Conservation (phyloP, 805 yeast genomes). For the Saturnispora halmiae region DNA sequence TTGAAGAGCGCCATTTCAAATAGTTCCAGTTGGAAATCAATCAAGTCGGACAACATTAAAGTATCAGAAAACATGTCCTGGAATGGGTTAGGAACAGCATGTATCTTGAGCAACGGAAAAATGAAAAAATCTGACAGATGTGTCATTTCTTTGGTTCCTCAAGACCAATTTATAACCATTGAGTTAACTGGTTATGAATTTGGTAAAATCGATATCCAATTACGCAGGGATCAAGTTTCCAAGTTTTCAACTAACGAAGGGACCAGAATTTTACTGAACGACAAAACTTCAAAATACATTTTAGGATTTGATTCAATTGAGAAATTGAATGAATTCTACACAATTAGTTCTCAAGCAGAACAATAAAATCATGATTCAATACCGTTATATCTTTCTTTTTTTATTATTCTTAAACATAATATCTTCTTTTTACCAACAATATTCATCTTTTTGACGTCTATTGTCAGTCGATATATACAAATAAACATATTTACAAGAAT, state of each 20-base stretch:
- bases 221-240: neutral
- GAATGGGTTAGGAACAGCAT: conserved; percentile 7
- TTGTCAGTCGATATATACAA: too few relatives aligned
- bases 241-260: neutral
- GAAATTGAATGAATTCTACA: conserved; percentile 3
- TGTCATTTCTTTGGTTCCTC: conserved; percentile 8
- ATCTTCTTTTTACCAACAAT: too few relatives aligned
- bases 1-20: conserved; percentile 2
- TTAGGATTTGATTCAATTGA: conserved; percentile 11
- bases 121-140: conserved; percentile 14
- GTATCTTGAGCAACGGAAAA: conserved; percentile 6
- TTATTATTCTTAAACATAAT: neutral
- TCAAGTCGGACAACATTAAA: neutral
- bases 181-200: conserved; percentile 16
- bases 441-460: too few relatives aligned
- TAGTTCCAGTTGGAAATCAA: conserved; percentile 9
- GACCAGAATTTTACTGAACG: conserved; percentile 5
- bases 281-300: conserved; percentile 6
- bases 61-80: neutral
- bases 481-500: too few relatives aligned
- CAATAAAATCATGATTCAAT: too few relatives aligned
- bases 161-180: neutral
- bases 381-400: too few relatives aligned
- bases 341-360: neutral
- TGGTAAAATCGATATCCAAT: conserved; percentile 11